phyloP scores from a whole-genome alignment of 1,139 yeast species.

The Lizanozyma gosingica region DNA sequence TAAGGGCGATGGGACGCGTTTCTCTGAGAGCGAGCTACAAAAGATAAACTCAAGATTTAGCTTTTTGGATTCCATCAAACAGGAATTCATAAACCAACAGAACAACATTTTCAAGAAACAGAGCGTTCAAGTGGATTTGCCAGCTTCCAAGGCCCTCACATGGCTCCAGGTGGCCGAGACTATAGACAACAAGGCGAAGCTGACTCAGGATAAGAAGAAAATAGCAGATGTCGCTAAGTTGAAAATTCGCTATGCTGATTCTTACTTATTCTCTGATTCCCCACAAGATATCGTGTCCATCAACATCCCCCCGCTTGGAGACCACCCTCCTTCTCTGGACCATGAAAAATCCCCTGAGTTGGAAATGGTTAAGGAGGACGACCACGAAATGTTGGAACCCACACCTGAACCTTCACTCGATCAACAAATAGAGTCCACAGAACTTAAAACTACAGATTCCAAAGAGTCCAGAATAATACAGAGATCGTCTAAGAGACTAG shows the following conservation, averaged over 20 bases:
- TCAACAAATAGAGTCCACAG: slow-evolving; percentile 1
- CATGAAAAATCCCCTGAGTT: background rate
- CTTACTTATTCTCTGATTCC: background rate
- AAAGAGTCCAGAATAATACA: slow-evolving; percentile 9
- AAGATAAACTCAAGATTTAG: background rate
- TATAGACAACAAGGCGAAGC: background rate
- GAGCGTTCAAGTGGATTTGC: background rate
- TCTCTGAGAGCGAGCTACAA: background rate
- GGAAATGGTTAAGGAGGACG: background rate
- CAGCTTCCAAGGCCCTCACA: background rate
- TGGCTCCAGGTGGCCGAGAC: background rate
- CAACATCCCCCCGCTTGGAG: background rate
- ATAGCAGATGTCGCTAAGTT: background rate
- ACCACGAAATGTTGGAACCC: background rate
- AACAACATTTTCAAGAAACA: background rate
- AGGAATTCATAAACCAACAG: background rate
- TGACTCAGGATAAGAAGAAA: background rate
- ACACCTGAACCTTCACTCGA: slow-evolving; percentile 1
- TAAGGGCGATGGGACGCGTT: background rate
- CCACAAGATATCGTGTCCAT: background rate
- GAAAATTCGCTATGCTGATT: background rate
- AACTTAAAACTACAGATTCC: background rate
- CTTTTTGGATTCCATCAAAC: background rate
- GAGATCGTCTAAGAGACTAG: slow-evolving; percentile 32
- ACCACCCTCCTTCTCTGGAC: background rate